A percentile compares a stretch with the other conserved stretches of the same genome.
These are phyloP conservation scores for Emmonsiellopsis sp. DNA, from an alignment of 2,329 filamentous ascomycete genomes.

Conservation along the genomic window DNA sequence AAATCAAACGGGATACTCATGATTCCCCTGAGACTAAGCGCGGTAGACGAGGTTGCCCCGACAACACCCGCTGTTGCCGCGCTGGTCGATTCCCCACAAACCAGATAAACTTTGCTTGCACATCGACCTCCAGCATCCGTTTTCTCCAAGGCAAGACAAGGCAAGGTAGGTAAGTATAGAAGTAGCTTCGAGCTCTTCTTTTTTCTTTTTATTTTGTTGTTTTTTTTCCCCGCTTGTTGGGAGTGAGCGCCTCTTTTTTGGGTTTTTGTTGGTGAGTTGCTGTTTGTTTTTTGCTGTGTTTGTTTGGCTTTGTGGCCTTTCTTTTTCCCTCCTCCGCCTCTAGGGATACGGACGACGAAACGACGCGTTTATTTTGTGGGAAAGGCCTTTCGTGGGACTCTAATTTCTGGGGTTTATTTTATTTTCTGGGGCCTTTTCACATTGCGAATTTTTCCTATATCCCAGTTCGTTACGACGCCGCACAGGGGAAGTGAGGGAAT, in stretches of 20 bases:
- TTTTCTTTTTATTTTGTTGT: neutral
- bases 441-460: too few relatives aligned
- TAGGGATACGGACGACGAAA: too few relatives aligned
- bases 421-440: too few relatives aligned
- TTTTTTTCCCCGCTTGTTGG: neutral
- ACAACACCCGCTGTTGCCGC: neutral
- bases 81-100: neutral
- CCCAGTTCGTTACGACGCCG: too few relatives aligned
- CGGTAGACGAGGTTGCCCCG: neutral
- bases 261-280: neutral
- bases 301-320: neutral
- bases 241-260: neutral
- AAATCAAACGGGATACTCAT: neutral
- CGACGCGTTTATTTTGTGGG: too few relatives aligned
- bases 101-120: neutral
- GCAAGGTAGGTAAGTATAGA: neutral
- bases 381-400: too few relatives aligned
- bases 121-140: neutral
- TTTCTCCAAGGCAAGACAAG: neutral
- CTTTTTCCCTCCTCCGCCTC: neutral
- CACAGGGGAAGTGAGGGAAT: too few relatives aligned
- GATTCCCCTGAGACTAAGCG: too few relatives aligned
- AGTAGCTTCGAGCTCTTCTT: neutral
- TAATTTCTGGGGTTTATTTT: too few relatives aligned
- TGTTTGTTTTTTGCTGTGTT: neutral